phyloP scores from a whole-genome alignment of 257 asterid species.

The Haberlea rhodopensis region DNA sequence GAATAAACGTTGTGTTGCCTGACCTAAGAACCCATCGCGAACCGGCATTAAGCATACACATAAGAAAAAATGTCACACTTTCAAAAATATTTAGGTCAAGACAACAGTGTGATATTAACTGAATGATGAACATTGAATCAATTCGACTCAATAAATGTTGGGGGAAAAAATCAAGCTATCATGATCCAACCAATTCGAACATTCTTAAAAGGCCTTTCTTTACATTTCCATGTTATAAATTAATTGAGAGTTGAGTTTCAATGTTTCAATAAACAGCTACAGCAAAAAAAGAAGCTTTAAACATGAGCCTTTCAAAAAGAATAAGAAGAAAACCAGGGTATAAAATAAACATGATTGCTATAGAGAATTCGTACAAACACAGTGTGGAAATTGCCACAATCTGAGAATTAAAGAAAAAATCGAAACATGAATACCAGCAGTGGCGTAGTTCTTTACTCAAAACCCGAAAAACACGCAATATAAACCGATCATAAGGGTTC shows the following conservation, averaged over 20 bases:
- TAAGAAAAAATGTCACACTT: no score
- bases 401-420: not conserved
- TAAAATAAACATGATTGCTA: not conserved
- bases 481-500: not conserved
- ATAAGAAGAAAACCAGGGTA: not conserved
- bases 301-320: not conserved
- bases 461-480: not conserved
- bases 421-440: no score
- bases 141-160: no score
- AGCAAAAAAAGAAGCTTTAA: no score
- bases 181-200: no score
- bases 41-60: no score
- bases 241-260: not conserved
- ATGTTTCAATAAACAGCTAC: not conserved
- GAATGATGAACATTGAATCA: no score
- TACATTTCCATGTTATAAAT: not conserved
- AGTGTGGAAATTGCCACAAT: not conserved
- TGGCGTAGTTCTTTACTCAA: not conserved
- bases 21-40: no score
- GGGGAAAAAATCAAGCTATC: no score
- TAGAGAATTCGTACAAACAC: not conserved
- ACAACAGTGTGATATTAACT: no score
- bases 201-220: not conserved
- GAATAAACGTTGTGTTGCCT: no score
- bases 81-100: no score